These are phyloP conservation scores for Casuarina glauca DNA, from an alignment of 306 rosid genomes.

Conservation along the genomic window DNA sequence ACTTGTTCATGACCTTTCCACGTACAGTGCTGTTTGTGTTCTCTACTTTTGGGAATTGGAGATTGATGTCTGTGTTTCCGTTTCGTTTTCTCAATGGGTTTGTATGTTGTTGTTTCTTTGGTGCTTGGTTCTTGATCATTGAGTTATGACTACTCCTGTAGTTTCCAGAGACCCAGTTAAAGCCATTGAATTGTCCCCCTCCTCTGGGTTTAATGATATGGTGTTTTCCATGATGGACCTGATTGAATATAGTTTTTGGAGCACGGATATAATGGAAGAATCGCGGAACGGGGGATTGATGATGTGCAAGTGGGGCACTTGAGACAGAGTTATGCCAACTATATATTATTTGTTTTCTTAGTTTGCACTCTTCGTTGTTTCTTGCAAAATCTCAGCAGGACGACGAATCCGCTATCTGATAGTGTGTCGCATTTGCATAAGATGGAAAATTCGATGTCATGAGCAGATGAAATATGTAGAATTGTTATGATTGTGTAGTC, in stretches of 20 bases:
- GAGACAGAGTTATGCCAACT: not conserved
- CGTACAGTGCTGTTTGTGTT: slow-evolving; percentile 1
- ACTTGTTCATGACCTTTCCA: slow-evolving; percentile 7
- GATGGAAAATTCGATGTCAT: not conserved
- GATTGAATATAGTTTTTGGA: not conserved
- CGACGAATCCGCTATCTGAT: not conserved
- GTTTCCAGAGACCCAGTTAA: slow-evolving; percentile 13
- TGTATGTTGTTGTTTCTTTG: not conserved
- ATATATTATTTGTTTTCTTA: not conserved
- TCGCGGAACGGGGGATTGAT: not conserved
- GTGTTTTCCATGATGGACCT: not conserved
- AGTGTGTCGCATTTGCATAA: not conserved
- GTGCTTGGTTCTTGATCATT: slow-evolving; percentile 27
- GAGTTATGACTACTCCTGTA: slow-evolving; percentile 14
- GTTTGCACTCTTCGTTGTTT: not conserved
- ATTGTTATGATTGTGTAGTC: not conserved
- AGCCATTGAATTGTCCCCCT: not conserved
- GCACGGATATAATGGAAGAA: not conserved
- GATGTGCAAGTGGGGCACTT: not conserved
- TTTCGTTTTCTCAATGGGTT: not conserved
- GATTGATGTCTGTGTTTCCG: slow-evolving; percentile 4
- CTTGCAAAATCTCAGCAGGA: not conserved
- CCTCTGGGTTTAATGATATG: slow-evolving; percentile 6
- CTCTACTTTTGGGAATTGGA: not conserved
- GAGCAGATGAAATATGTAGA: not conserved